Percentiles rank a stretch among this genome's conserved stretches.
These are phyloP conservation scores for Paecilomyces fulvus DNA, from an alignment of 2,329 filamentous ascomycete species.

Conservation along the genomic window DNA sequence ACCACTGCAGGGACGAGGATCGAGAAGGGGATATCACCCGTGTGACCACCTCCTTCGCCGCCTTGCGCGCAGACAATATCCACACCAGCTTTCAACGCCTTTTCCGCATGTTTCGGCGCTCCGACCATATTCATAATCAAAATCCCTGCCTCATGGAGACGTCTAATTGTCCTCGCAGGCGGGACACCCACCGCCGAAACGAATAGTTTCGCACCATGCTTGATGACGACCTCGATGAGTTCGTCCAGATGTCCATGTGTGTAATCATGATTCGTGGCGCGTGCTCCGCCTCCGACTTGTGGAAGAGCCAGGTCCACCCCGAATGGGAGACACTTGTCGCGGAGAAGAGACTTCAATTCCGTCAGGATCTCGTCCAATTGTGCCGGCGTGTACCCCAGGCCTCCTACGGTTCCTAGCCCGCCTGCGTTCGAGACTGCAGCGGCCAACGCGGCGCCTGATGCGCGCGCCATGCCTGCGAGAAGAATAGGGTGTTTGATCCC, in stretches of 20 bases:
- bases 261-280: constrained; percentile 94
- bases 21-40: constrained; percentile 76
- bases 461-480: constrained; percentile 88
- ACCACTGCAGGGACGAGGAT: constrained; percentile 81
- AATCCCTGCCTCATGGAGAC: constrained; percentile 70
- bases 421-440: constrained; percentile 85
- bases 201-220: constrained; percentile 75
- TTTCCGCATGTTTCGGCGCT: constrained; percentile 80
- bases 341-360: constrained; percentile 71
- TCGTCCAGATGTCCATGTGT: constrained; percentile 82
- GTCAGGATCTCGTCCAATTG: constrained; percentile 71
- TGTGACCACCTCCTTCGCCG: constrained; percentile 88
- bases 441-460: constrained; percentile 67
- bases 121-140: constrained; percentile 97
- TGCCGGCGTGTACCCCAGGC: constrained; percentile 62
- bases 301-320: constrained; percentile 87
- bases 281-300: constrained; percentile 72
- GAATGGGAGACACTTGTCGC: constrained; percentile 63
- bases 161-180: constrained; percentile 61
- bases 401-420: constrained; percentile 59
- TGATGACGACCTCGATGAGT: constrained; percentile 77
- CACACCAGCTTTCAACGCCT: constrained; percentile 76
- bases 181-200: constrained; percentile 85
- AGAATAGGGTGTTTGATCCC: constrained; percentile 82
- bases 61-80: constrained; percentile 91